Evolutionary conservation across 2,329 filamentous ascomycete species (phyloP).

Genomic region (Fusarium setosum): DNA sequence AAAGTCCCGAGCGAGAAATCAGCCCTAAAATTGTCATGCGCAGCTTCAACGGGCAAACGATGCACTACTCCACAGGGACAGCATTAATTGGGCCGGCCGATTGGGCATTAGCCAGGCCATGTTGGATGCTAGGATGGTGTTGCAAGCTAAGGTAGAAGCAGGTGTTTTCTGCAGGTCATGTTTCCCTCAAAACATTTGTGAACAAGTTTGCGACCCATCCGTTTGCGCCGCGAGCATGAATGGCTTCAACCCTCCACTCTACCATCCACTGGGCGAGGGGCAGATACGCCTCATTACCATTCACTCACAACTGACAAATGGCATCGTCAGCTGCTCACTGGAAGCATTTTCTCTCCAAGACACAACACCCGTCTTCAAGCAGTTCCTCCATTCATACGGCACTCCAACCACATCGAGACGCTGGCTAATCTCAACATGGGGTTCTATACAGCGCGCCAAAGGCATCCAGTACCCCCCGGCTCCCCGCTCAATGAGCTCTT

Average conservation of each 20-base stretch:
- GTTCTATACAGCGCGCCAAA: constrained; percentile 9
- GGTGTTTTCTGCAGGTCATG: background rate
- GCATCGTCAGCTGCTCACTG: constrained; percentile 9
- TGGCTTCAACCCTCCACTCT: background rate
- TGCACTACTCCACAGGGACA: background rate
- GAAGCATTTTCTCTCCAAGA: constrained; percentile 9
- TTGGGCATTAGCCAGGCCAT: background rate
- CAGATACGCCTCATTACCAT: constrained; percentile 13
- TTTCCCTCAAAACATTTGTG: background rate
- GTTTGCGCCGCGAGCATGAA: background rate
- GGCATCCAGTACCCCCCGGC: background rate
- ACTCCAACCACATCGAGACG: constrained; percentile 3
- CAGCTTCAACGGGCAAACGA: background rate
- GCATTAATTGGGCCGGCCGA: background rate
- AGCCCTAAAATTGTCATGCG: no score
- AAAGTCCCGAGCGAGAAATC: no score
- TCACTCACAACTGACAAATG: background rate
- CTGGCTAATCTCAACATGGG: constrained; percentile 14
- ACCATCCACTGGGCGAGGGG: constrained; percentile 3
- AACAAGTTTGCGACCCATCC: background rate
- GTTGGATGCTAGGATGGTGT: background rate
- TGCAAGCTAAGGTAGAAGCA: background rate
- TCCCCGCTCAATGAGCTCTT: constrained; percentile 6
- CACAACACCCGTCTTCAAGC: background rate
- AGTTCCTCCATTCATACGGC: constrained; percentile 7